phyloP scores from a whole-genome alignment of 2,329 filamentous ascomycete species.

The Drechslerella coelobrocha region DNA sequence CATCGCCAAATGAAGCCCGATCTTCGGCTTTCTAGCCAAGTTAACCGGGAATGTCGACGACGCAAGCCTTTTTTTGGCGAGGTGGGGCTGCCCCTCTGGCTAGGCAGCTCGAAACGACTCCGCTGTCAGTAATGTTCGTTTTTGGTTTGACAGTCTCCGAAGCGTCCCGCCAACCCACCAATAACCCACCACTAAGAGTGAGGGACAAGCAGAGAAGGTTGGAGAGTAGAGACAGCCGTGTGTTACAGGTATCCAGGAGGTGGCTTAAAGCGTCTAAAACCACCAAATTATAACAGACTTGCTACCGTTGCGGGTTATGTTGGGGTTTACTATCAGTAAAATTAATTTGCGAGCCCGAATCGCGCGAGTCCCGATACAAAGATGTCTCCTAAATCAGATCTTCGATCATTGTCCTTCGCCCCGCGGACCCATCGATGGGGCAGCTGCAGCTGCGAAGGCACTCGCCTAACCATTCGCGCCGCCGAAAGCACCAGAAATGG shows the following conservation, averaged over 20 bases:
- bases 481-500: neutral
- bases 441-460: conserved; percentile 5
- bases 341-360: neutral
- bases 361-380: conserved; percentile 3
- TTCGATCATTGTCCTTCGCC: neutral
- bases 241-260: neutral
- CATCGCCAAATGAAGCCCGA: conserved; percentile 18
- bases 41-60: conserved; percentile 23
- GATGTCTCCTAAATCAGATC: neutral
- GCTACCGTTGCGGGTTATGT: too few relatives aligned
- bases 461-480: conserved; percentile 5
- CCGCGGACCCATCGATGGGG: neutral
- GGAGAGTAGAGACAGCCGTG: neutral
- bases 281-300: too few relatives aligned
- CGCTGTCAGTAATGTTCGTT: conserved; percentile 1
- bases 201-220: neutral
- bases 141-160: conserved; percentile 29
- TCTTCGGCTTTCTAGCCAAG: conserved; percentile 24
- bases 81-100: conserved; percentile 18
- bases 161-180: neutral
- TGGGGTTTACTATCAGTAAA: neutral
- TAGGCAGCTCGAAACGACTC: conserved; percentile 42
- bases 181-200: neutral
- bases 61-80: neutral
- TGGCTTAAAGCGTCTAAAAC: neutral